Evolutionary conservation across 768 basidiomycete genomes (phyloP), one percentile per base, ranked within the genome.

Genomic region (Lactarius tabidus): DNA sequence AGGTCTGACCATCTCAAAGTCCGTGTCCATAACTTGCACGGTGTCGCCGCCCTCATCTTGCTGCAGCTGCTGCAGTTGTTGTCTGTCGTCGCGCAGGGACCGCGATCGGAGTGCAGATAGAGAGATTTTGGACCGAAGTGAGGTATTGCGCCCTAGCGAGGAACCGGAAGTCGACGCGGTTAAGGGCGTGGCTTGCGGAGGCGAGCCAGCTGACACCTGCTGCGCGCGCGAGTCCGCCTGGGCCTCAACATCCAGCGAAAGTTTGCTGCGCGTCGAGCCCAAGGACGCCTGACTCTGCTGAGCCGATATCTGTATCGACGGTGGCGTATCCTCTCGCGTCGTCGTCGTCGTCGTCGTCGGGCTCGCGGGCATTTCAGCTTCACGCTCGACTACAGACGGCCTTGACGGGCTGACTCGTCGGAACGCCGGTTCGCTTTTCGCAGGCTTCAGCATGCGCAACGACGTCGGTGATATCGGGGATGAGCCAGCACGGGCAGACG

Each of bases 11-110:
- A 92, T 82, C 75, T 91, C 88, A 68, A 93, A 93, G 69, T 92
- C 90, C 80, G 86, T 87, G 72, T 92, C 88, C 72, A 89, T 78
- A 9, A 92, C 87, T 62, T 93, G 90, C 6, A 91, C 80, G 1
- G 83, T 84, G 69, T 89, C 70, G 12, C 60, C 61, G 8, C 74
- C 72, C 2, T 28, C 76, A 74, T 65, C 73, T 78, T 66, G 72
- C 69, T 70, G 55, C 74, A 18, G 69, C 15, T 14, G 33, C n/a
- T n/a, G n/a, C n/a, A n/a, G n/a, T n/a, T n/a, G n/a, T n/a, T n/a
- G 38, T 38, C 76, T 74, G 41, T 78, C 79, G 26, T 74, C 26
- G 59, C 72, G 74, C 57, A 62, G 26, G 6, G 69, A 69, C 67
- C 74, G 79, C n/a, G 83, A 75, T 17, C 86, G 81, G 6, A 91